Base-by-base conservation (phyloP, 495 filamentous ascomycete species). In the Acidiella bohemica region DNA sequence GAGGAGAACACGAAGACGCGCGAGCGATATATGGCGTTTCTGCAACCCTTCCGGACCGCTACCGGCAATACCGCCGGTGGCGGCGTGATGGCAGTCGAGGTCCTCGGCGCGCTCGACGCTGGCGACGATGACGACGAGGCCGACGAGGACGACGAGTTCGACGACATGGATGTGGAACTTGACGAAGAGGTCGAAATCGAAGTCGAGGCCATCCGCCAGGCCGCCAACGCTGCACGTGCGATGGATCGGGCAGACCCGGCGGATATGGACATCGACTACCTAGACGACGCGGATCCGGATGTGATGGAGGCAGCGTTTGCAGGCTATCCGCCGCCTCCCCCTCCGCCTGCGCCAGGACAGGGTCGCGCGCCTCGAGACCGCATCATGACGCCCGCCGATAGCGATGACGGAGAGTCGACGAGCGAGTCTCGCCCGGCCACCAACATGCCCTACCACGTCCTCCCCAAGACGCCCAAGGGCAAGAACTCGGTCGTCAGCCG, bases 301-400 rank as follows among this genome's bases (percentile, higher is more conserved):
- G 59, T 41, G 35, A 61, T 66, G 23, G 78, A 86, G 57, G 76
- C 80, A 4, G 79, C 83, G 11, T 60, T 78, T 28, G 76, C 76
- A 21, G 77, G 74, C 13, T 80, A 79, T 53, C 71, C 72, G 35
- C 72, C 74, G 13, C 71, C 76, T 6, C 72, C 71, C 5, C 75
- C 75, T 3, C 75, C 78, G n/a, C 76, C 79, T 10, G 69, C 72
- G 12, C 54, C 59, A 24, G 55, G 67, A 5, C 56, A 56, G n/a
- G 40, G 50, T 34, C 36, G 47, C 36, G 68, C 73, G 34, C n/a
- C n/a, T n/a, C n/a, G n/a, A n/a, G n/a, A n/a, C n/a, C 64, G 67
- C 17, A 70, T 73, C 42, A 59, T 70, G 10, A 74, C 73, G 5
- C 65, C 71, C 10, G 71, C 71, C 8, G 78, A 80, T 39, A 50